Evolutionary conservation across 1,139 yeast genomes (phyloP).

Genomic region (Suhomyces guaymorum): DNA sequence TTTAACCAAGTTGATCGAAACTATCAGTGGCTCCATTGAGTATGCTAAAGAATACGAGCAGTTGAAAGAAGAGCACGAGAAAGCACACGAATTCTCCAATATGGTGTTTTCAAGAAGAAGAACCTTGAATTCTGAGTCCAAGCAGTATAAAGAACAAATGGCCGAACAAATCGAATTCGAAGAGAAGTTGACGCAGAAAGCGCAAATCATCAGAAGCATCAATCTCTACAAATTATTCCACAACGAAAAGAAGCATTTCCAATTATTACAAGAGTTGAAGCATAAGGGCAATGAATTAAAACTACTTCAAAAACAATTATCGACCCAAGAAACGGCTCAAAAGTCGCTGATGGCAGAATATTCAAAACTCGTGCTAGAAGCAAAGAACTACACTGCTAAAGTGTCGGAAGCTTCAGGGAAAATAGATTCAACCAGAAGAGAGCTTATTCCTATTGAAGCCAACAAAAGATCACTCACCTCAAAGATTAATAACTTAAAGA

Average conservation of each 20-base stretch:
- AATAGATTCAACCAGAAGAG: constrained; percentile 48
- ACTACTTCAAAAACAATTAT: constrained; percentile 26
- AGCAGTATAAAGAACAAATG: constrained; percentile 76
- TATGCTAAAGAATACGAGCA: constrained; percentile 66
- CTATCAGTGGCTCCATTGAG: constrained; percentile 79
- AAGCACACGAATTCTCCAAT: constrained; percentile 65
- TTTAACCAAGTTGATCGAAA: constrained; percentile 73
- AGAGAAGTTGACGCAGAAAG: constrained; percentile 50
- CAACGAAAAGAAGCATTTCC: constrained; percentile 51
- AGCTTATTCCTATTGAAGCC: constrained; percentile 58
- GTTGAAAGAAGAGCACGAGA: constrained; percentile 64
- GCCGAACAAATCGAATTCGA: constrained; percentile 72
- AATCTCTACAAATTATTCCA: constrained; percentile 71
- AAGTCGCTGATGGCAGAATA: constrained; percentile 42
- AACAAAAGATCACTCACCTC: constrained; percentile 49
- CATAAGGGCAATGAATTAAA: constrained; percentile 32
- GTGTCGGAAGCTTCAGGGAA: constrained; percentile 40
- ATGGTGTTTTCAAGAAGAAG: constrained; percentile 71
- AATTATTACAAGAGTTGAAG: constrained; percentile 26
- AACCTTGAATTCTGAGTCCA: constrained; percentile 72
- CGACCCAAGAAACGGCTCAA: constrained; percentile 27
- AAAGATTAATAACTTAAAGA: constrained; percentile 50
- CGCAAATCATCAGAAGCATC: constrained; percentile 47
- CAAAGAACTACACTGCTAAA: constrained; percentile 42
- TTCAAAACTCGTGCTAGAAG: constrained; percentile 47